These are phyloP conservation scores for Candida glucosophila DNA, from an alignment of 1,139 yeast species.

Conservation along the genomic window DNA sequence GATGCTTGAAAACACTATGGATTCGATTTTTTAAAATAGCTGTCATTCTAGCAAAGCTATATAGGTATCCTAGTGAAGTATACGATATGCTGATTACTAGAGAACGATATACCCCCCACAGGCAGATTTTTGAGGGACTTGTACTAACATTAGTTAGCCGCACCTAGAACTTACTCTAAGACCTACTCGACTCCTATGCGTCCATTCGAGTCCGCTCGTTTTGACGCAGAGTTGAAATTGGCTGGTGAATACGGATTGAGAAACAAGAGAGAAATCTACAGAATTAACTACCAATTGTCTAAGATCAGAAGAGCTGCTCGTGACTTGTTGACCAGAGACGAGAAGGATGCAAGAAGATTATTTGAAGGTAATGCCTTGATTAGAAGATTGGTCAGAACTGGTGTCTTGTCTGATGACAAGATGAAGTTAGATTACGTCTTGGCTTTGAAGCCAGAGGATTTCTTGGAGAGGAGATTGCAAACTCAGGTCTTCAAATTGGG, in stretches of 20 bases:
- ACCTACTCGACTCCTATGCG: conserved; percentile 99
- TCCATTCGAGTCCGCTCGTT: conserved; percentile 98
- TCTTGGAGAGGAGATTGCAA: conserved; percentile 99
- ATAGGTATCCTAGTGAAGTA: no score
- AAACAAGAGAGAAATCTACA: conserved; percentile 99
- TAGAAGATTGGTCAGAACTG: conserved; percentile 96
- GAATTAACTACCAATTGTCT: conserved; percentile 97
- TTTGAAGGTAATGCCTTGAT: conserved; percentile 99
- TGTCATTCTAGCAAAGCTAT: no score
- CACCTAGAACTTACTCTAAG: conserved; percentile 99
- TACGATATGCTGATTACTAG: no score
- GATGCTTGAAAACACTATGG: no score
- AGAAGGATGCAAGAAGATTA: conserved; percentile 99
- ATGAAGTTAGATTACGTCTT: conserved; percentile 99
- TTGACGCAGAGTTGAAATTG: conserved; percentile 97
- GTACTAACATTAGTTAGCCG: no score
- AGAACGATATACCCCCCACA: no score
- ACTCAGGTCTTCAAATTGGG: conserved; percentile 99
- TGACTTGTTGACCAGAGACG: conserved; percentile 99
- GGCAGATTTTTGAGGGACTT: no score
- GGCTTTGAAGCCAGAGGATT: conserved; percentile 97
- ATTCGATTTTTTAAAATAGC: no score
- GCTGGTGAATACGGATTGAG: conserved; percentile 99
- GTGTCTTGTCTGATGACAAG: conserved; percentile 98
- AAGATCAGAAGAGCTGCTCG: conserved; percentile 99